phyloP scores from a whole-genome alignment of 345 rosid species.

The Crucihimalaya himalaica region DNA sequence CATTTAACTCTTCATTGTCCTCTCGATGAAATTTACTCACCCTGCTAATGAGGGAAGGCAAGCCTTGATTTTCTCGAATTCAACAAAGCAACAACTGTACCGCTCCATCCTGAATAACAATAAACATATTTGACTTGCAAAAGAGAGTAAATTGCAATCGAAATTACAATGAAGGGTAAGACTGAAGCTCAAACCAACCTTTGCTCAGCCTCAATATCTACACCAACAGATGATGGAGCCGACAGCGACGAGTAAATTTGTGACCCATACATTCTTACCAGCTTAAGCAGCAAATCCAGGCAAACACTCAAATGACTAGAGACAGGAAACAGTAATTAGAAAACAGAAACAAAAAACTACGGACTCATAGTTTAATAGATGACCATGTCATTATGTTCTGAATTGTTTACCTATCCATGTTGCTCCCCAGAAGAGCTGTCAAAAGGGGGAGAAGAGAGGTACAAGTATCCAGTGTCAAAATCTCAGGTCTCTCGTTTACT shows the following conservation, averaged over 20 bases:
- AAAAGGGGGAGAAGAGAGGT: constrained; percentile 86
- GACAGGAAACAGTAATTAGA: neutral
- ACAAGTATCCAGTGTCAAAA: constrained; percentile 78
- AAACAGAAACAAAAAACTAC: neutral
- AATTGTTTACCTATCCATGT: constrained; percentile 70
- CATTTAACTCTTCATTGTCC: neutral
- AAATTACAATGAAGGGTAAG: neutral
- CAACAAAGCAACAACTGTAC: constrained; percentile 78
- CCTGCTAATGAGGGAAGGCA: constrained; percentile 62
- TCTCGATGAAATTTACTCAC: constrained; percentile 37
- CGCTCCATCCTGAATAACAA: constrained; percentile 69
- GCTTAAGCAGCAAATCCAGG: constrained; percentile 84
- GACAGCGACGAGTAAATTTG: constrained; percentile 77
- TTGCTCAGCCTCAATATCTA: constrained; percentile 97
- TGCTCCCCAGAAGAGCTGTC: constrained; percentile 70
- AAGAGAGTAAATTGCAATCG: neutral
- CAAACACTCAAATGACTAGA: constrained; percentile 83
- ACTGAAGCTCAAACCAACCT: constrained; percentile 49
- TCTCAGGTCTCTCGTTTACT: constrained; percentile 63
- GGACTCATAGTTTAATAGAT: neutral
- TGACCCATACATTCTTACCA: constrained; percentile 79
- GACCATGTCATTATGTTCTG: neutral
- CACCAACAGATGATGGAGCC: constrained; percentile 84
- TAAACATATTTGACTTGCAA: constrained; percentile 2
- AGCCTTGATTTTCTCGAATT: constrained; percentile 83